Conservation (phyloP, 495 filamentous ascomycete genomes). For the Hyaloscypha hepaticicola region DNA sequence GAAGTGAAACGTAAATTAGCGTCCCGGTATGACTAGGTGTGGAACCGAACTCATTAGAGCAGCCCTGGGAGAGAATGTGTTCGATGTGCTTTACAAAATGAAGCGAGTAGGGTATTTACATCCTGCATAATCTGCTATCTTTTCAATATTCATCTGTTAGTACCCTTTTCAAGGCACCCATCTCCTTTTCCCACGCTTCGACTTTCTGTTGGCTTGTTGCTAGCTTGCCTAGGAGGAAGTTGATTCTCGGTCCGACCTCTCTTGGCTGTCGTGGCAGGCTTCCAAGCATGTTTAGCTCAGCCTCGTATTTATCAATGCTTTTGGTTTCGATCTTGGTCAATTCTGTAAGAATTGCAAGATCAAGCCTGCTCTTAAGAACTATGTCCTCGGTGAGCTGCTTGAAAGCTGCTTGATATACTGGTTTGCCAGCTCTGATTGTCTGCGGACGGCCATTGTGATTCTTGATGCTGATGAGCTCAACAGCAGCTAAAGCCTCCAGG, state of each 20-base stretch:
- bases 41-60: too few relatives aligned
- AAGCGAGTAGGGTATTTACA: background rate
- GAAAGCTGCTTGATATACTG: conserved; percentile 87
- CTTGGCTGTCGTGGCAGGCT: conserved; percentile 59
- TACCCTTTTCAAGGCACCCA: conserved; percentile 64
- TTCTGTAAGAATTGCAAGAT: conserved; percentile 66
- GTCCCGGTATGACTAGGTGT: too few relatives aligned
- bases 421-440: conserved; percentile 75
- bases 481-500: conserved; percentile 77
- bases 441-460: conserved; percentile 71
- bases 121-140: background rate
- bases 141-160: conserved; percentile 28
- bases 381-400: conserved; percentile 63
- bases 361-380: conserved; percentile 71
- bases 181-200: conserved; percentile 70
- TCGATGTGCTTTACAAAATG: background rate
- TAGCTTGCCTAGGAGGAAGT: conserved; percentile 74
- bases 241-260: conserved; percentile 58
- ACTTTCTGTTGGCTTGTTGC: conserved; percentile 72
- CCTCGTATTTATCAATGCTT: conserved; percentile 74
- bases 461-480: conserved; percentile 82
- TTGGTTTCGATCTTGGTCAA: conserved; percentile 69
- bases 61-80: too few relatives aligned
- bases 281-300: conserved; percentile 68
- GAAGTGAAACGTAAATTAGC: too few relatives aligned